phyloP scores from a whole-genome alignment of 331 rosid genomes.

The Malus hybrid region DNA sequence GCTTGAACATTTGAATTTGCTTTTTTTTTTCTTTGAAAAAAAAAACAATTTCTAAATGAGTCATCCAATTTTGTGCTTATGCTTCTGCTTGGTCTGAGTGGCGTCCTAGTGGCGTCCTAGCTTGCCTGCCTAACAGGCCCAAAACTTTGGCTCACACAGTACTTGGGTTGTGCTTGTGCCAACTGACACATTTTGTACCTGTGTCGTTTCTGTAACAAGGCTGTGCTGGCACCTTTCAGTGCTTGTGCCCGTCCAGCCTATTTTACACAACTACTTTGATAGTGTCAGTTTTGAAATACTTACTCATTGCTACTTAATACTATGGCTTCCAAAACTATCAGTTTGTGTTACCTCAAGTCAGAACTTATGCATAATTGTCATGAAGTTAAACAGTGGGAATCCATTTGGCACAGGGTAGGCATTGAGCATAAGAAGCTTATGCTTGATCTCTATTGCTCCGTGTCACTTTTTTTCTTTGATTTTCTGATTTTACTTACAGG shows the following conservation, averaged over 20 bases:
- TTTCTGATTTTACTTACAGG: slow-evolving; percentile 34
- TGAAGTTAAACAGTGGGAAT: neutral
- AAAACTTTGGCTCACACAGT: neutral
- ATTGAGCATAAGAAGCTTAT: neutral
- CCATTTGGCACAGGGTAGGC: neutral
- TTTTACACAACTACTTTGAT: neutral
- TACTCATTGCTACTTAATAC: neutral
- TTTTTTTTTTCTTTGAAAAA: neutral
- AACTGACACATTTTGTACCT: neutral
- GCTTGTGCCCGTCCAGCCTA: neutral
- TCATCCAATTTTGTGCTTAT: neutral
- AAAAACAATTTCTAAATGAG: neutral
- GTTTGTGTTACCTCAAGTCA: neutral
- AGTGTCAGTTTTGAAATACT: neutral
- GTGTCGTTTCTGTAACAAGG: neutral
- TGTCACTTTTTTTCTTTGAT: neutral
- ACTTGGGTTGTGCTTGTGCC: neutral
- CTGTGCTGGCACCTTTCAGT: neutral
- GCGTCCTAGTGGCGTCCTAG: neutral
- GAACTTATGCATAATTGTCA: neutral
- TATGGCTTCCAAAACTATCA: neutral
- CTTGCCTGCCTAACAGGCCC: neutral
- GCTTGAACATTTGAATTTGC: neutral
- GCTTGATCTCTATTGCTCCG: neutral
- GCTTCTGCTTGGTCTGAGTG: neutral